Evolutionary conservation across 371 early-diverging fungal genomes (phyloP).

Genomic region (Lichtheimia ornata): DNA sequence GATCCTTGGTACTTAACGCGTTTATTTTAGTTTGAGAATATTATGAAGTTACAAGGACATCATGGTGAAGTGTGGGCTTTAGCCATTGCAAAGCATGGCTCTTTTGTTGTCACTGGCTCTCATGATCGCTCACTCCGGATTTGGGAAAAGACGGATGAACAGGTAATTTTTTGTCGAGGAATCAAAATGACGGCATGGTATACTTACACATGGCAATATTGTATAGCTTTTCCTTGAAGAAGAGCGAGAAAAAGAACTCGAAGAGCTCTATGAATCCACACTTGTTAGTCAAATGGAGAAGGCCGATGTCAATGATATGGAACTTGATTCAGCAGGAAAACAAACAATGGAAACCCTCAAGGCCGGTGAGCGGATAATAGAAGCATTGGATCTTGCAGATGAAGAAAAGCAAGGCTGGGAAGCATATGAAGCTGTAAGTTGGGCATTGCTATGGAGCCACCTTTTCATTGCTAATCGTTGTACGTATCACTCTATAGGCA

Average conservation of each 20-base stretch:
- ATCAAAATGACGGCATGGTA: neutral
- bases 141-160: slow-evolving; percentile 95
- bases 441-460: no score
- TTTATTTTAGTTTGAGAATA: slow-evolving; percentile 78
- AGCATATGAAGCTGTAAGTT: slow-evolving; percentile 56
- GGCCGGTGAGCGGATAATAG: slow-evolving; percentile 90
- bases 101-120: slow-evolving; percentile 81
- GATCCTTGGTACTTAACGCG: neutral
- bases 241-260: slow-evolving; percentile 93
- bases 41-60: slow-evolving; percentile 88
- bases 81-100: slow-evolving; percentile 85
- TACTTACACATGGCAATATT: neutral
- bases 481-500: slow-evolving; percentile 25
- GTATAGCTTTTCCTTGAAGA: slow-evolving; percentile 85
- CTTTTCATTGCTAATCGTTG: neutral
- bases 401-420: slow-evolving; percentile 74
- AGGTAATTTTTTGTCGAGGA: slow-evolving; percentile 33
- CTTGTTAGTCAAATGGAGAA: slow-evolving; percentile 70
- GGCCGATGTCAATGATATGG: slow-evolving; percentile 55
- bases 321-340: slow-evolving; percentile 78
- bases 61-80: slow-evolving; percentile 94
- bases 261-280: slow-evolving; percentile 82
- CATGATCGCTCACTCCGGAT: slow-evolving; percentile 92
- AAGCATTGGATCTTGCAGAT: slow-evolving; percentile 87
- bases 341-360: slow-evolving; percentile 90